phyloP scores from a whole-genome alignment of 2,329 filamentous ascomycete genomes.

The Amauroascus niger region DNA sequence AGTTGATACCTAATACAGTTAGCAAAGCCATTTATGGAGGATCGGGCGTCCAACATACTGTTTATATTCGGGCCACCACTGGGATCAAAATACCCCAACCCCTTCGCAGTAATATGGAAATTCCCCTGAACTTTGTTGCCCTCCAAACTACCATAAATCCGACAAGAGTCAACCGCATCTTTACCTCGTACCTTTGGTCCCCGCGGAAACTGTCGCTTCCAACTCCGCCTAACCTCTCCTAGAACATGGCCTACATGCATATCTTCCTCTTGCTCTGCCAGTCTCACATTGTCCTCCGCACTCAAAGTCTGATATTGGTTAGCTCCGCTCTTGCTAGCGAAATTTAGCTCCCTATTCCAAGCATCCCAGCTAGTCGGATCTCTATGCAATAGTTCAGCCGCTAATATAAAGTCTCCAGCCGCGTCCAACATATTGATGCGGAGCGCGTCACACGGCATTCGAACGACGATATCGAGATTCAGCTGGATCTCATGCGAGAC shows the following conservation, averaged over 20 bases:
- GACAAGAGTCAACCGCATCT: constrained; percentile 62
- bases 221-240: constrained; percentile 58
- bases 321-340: constrained; percentile 47
- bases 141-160: constrained; percentile 80
- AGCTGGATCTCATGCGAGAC: constrained; percentile 81
- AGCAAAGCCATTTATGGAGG: neutral
- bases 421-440: constrained; percentile 97
- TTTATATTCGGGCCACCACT: constrained; percentile 72
- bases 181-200: constrained; percentile 56
- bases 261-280: constrained; percentile 49
- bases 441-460: constrained; percentile 79
- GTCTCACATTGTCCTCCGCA: constrained; percentile 52
- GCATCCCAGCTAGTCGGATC: constrained; percentile 72
- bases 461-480: constrained; percentile 87
- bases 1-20: constrained; percentile 67
- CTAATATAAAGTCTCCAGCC: constrained; percentile 80
- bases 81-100: constrained; percentile 83
- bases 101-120: constrained; percentile 91
- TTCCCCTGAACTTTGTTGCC: constrained; percentile 96
- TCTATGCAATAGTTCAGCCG: constrained; percentile 60
- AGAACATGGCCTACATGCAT: constrained; percentile 90
- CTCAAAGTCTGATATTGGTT: constrained; percentile 47
- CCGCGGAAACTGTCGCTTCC: constrained; percentile 56
- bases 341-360: constrained; percentile 64
- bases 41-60: constrained; percentile 44